Conservation (phyloP, 2,329 filamentous ascomycete genomes). For the Colletotrichum cuscutae region DNA sequence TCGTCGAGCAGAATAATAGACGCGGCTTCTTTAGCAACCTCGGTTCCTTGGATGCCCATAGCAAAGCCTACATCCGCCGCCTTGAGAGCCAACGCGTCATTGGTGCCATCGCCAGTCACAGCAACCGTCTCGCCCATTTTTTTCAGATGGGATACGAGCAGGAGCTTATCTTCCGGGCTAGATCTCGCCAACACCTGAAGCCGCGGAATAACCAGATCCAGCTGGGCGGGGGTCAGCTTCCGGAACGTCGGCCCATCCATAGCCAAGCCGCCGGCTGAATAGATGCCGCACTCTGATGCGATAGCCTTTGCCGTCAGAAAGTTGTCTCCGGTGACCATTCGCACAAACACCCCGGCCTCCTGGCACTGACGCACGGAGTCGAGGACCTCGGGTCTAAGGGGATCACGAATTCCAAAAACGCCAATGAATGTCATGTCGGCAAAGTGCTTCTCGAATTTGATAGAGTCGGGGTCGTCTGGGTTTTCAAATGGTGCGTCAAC, state of each 20-base stretch:
- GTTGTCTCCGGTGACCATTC: slow-evolving; percentile 61
- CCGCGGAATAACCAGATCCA: slow-evolving; percentile 66
- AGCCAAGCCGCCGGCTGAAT: slow-evolving; percentile 65
- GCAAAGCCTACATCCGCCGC: slow-evolving; percentile 72
- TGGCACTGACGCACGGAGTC: slow-evolving; percentile 53
- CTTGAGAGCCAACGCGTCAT: slow-evolving; percentile 69
- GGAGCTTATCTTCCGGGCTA: slow-evolving; percentile 73
- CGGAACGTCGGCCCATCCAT: slow-evolving; percentile 78
- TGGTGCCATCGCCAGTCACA: slow-evolving; percentile 71
- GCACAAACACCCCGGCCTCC: slow-evolving; percentile 56
- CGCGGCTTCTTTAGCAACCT: slow-evolving; percentile 71
- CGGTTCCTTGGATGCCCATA: slow-evolving; percentile 70
- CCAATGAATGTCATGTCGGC: slow-evolving; percentile 59
- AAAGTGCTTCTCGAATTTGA: slow-evolving; percentile 37
- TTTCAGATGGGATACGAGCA: slow-evolving; percentile 70
- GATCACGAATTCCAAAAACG: slow-evolving; percentile 62
- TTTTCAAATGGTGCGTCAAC: slow-evolving; percentile 55
- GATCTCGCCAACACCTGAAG: slow-evolving; percentile 74
- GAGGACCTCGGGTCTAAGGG: slow-evolving; percentile 55
- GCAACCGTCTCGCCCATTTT: slow-evolving; percentile 68
- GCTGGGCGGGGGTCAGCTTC: slow-evolving; percentile 66
- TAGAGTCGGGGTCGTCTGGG: slow-evolving; percentile 26
- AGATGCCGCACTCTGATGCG: slow-evolving; percentile 78
- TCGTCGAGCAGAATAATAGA: slow-evolving; percentile 72
- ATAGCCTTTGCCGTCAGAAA: slow-evolving; percentile 79